phyloP scores from a whole-genome alignment of 139 green algal species.

The Eudorina sp. region DNA sequence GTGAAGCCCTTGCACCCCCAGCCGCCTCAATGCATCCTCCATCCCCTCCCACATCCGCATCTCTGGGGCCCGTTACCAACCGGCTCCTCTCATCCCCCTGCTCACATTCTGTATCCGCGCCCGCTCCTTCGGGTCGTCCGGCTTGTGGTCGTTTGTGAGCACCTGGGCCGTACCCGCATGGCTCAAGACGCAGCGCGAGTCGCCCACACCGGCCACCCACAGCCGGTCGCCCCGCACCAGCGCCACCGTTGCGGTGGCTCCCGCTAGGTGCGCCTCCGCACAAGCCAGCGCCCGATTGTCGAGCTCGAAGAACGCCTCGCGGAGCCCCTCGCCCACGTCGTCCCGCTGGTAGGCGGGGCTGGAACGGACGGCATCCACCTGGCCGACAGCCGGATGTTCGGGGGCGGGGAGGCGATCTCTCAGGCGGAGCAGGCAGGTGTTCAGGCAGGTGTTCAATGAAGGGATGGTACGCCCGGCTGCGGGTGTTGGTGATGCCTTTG shows the following conservation, averaged over 20 bases:
- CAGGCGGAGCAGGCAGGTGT: too few species aligned
- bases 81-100: neutral
- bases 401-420: neutral
- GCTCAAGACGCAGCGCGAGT: conserved; percentile 49
- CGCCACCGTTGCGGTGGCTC: conserved; percentile 53
- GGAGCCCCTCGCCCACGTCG: conserved; percentile 32
- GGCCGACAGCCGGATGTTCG: neutral
- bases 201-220: conserved; percentile 57
- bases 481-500: too few species aligned
- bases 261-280: conserved; percentile 30
- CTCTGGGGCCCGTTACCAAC: too few species aligned
- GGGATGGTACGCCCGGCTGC: too few species aligned
- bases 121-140: conserved; percentile 46
- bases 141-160: conserved; percentile 51
- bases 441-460: too few species aligned
- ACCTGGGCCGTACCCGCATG: conserved; percentile 45
- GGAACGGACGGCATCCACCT: conserved; percentile 29
- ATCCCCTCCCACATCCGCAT: neutral
- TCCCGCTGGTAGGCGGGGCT: conserved; percentile 2
- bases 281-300: conserved; percentile 23
- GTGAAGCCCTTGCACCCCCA: neutral
- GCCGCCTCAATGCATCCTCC: neutral
- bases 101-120: conserved; percentile 46
- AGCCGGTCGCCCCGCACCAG: conserved; percentile 46
- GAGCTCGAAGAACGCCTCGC: conserved; percentile 52